A percentile compares a stretch with the other conserved stretches of the same genome.
Conservation (phyloP, 2,329 filamentous ascomycete species). For the Botrytis paeoniae region DNA sequence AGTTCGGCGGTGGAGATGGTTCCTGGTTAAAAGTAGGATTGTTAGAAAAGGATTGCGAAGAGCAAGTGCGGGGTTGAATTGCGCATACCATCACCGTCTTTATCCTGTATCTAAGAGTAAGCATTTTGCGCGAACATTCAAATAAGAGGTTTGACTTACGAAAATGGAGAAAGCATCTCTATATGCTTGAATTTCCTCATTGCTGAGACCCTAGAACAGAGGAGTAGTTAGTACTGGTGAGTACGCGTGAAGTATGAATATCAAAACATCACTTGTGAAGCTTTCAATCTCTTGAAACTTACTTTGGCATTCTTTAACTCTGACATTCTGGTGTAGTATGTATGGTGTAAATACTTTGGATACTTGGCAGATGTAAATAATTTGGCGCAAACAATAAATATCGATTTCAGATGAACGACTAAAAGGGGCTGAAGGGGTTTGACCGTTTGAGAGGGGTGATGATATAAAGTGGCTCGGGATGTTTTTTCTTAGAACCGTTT, state of each 20-base stretch:
- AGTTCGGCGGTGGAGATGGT: slow-evolving; percentile 17
- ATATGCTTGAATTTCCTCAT: slow-evolving; percentile 19
- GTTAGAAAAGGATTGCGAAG: not conserved
- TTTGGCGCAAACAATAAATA: not conserved
- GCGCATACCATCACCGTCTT: slow-evolving; percentile 21
- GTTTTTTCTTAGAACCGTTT: not conserved
- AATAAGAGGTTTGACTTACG: not conserved
- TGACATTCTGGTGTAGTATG: not conserved
- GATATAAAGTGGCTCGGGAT: not conserved
- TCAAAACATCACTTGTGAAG: not conserved
- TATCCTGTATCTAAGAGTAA: slow-evolving; percentile 6
- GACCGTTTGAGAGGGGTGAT: not conserved
- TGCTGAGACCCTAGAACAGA: slow-evolving; percentile 15
- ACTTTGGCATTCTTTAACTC: slow-evolving; percentile 8
- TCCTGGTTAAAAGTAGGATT: slow-evolving; percentile 2
- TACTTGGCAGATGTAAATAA: not conserved
- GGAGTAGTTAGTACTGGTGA: not conserved
- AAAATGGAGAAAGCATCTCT: slow-evolving; percentile 21
- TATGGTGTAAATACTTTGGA: not conserved
- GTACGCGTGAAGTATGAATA: not conserved
- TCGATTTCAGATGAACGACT: not conserved
- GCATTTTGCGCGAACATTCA: not conserved
- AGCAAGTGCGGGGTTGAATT: slow-evolving; percentile 17
- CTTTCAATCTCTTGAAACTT: not conserved
- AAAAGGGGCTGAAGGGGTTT: not conserved